Base-by-base conservation (phyloP, 2,329 filamentous ascomycete genomes). In the Ophiocordyceps camponoti-saundersi region DNA sequence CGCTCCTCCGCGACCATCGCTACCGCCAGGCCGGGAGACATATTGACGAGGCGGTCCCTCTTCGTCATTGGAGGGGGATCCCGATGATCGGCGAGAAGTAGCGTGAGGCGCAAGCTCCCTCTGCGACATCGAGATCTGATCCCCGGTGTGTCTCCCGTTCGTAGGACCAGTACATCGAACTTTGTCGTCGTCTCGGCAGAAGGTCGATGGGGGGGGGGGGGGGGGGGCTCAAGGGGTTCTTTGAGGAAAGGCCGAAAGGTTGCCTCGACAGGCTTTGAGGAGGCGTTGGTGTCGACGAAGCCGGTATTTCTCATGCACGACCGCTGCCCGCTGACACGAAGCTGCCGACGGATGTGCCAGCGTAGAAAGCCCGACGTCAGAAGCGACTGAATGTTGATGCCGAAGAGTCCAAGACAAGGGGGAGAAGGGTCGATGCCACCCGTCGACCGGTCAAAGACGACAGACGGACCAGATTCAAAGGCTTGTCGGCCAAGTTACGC, bases 111-210 rank as follows among this genome's bases (percentile, higher is more conserved):
- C 68, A 70, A 70, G 63, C 57, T 68, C 71, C 67, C 69, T 72
- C 69, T 77, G 73, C 67, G 75, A 79, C 77, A 80, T 80, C 68
- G 74, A 72, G 68, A 66, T 66, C 71, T 70, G 69, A 65, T 75
- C 73, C 69, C 73, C 72, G 70, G 63, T 66, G 62, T 65, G 62
- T 64, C 64, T 65, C 60, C 65, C 64, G 65, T 65, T 68, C 62
- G 63, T 63, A 65, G 64, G 66, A 66, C 66, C 68, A 62, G 68
- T 64, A 73, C 76, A 80, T 80, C 70, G 75, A 77, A 68, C 60
- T 55, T 53, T 54, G 42, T 46, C 53, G 44, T 50, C 48, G 30
- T 48, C 49, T 20, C 20, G 16, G n/a, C n/a, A 10, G n/a, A 40
- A 10, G 36, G 6, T 36, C 4, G n/a, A n/a, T n/a, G n/a, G n/a